These are phyloP conservation scores for Lophiostoma macrostomum DNA, from an alignment of 495 filamentous ascomycete genomes.

Conservation along the genomic window DNA sequence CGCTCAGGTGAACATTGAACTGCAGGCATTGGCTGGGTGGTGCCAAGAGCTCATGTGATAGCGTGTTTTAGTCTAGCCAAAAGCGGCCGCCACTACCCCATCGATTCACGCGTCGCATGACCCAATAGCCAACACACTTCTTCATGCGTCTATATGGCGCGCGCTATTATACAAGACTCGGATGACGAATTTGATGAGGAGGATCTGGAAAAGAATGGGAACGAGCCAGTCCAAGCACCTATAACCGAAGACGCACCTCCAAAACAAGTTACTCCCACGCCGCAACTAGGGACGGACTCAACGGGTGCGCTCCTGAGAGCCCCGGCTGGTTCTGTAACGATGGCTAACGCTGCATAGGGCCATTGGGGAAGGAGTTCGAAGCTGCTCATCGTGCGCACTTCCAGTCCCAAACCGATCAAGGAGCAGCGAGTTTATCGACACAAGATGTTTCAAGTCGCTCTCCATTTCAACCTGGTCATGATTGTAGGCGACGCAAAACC, in stretches of 20 bases:
- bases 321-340: background rate
- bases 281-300: slow-evolving; percentile 14
- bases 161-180: slow-evolving; percentile 30
- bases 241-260: background rate
- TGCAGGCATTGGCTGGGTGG: no score
- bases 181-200: slow-evolving; percentile 30
- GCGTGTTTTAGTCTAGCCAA: no score
- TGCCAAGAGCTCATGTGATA: no score
- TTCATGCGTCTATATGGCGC: background rate
- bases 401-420: slow-evolving; percentile 4
- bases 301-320: slow-evolving; percentile 10
- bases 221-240: background rate
- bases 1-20: no score
- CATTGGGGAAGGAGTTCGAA: slow-evolving; percentile 15
- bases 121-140: background rate
- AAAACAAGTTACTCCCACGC: no score
- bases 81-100: background rate
- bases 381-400: slow-evolving; percentile 19
- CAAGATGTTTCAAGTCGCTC: background rate
- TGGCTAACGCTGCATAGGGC: slow-evolving; percentile 10
- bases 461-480: background rate
- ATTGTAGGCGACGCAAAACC: slow-evolving; percentile 22
- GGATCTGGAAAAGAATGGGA: slow-evolving; percentile 14
- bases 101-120: background rate
- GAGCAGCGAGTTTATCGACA: background rate